Evolutionary conservation across 805 yeast genomes (phyloP).

Genomic region (Saturnispora halmiae): DNA sequence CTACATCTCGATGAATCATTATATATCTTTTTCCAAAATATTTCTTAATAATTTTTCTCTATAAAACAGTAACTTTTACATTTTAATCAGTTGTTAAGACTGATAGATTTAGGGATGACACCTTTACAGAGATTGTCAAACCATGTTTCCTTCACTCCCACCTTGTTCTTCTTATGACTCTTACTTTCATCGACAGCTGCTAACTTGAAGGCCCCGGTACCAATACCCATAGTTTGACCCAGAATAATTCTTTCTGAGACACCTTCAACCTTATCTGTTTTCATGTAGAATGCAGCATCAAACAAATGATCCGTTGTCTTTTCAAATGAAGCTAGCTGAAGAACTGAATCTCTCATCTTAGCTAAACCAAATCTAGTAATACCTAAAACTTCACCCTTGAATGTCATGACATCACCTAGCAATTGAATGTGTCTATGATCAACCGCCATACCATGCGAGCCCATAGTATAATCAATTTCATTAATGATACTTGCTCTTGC

Average conservation of each 20-base stretch:
- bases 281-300: conserved; percentile 97
- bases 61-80: conserved; percentile 4
- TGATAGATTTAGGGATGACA: conserved; percentile 15
- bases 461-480: conserved; percentile 96
- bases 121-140: conserved; percentile 37
- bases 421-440: conserved; percentile 99
- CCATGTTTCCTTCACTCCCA: conserved; percentile 35
- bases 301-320: conserved; percentile 97
- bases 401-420: conserved; percentile 97
- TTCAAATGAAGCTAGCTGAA: conserved; percentile 94
- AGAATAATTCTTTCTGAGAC: conserved; percentile 95
- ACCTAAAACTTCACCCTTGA: conserved; percentile 96
- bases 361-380: conserved; percentile 96
- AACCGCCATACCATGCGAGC: conserved; percentile 98
- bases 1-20: neutral
- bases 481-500: conserved; percentile 87
- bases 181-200: conserved; percentile 43
- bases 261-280: conserved; percentile 91
- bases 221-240: conserved; percentile 96
- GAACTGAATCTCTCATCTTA: conserved; percentile 96
- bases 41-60: neutral
- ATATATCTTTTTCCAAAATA: neutral
- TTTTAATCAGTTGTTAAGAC: conserved; percentile 10
- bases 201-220: conserved; percentile 93
- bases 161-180: conserved; percentile 21